phyloP scores from a whole-genome alignment of 305 asterid genomes.

The Ruellia speciosa region DNA sequence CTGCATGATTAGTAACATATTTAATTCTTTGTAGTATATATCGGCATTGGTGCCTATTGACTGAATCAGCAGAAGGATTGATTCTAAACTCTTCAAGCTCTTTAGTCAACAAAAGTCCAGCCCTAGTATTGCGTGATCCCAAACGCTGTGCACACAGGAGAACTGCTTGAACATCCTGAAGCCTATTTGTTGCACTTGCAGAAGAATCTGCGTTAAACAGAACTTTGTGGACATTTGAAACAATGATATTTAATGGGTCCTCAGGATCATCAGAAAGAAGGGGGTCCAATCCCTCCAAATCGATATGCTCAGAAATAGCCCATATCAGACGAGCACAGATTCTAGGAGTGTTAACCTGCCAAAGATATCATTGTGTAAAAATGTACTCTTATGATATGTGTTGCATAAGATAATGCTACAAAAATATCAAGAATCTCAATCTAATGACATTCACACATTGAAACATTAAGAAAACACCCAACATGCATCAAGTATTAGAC shows the following conservation, averaged over 20 bases:
- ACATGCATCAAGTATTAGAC: constrained; percentile 8
- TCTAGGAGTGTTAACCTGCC: constrained; percentile 85
- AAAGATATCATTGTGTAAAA: constrained; percentile 19
- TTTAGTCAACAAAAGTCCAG: constrained; percentile 73
- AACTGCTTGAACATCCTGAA: constrained; percentile 91
- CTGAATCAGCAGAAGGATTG: constrained; percentile 78
- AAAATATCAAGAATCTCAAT: constrained; percentile 2
- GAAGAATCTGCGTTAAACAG: constrained; percentile 73
- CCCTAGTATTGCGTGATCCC: constrained; percentile 91
- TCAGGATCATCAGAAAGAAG: constrained; percentile 96
- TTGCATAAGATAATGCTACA: background rate
- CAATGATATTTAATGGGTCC: constrained; percentile 70
- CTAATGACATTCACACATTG: constrained; percentile 1
- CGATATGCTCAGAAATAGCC: constrained; percentile 90
- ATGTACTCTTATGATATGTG: background rate
- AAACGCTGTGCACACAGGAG: constrained; percentile 77
- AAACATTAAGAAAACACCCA: constrained; percentile 4
- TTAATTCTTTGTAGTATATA: constrained; percentile 75
- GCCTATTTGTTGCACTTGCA: constrained; percentile 68
- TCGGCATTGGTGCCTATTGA: constrained; percentile 85
- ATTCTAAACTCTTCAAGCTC: constrained; percentile 90
- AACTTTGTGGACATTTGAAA: constrained; percentile 75
- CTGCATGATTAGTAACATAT: constrained; percentile 65
- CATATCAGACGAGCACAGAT: constrained; percentile 67
- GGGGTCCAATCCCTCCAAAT: constrained; percentile 93